Base-by-base conservation (phyloP, 164 flowering plant genomes). In the Tetrastigma voinierianum region DNA sequence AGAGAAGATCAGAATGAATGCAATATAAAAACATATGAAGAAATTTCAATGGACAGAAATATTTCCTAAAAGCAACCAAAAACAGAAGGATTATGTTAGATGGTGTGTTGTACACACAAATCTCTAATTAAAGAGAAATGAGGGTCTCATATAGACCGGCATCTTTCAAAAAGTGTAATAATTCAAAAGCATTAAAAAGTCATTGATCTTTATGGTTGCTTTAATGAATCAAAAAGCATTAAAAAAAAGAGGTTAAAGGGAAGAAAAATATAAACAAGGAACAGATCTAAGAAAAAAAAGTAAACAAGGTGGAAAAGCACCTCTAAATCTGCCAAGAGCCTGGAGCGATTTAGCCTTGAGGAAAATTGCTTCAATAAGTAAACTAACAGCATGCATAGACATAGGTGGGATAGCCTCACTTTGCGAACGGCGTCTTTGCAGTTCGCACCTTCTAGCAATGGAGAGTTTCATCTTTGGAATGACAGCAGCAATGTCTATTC, bases 311-410 rank as follows among this genome's bases (percentile, higher is more conserved):
- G 23, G 17, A 13, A 23, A 52, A 51, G 19, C 80, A 94, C 98
- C 98, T 81, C 58, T 69, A 74, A 76, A 80, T 78, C 89, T 80
- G 64, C 94, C 88, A 67, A 95, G 88, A 63, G 46, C 75, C 70
- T 87, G 88, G 72, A 88, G 73, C 17, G 94, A 87, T 74, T 87
- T 90, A 53, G 96, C 82, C 80, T 95, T 95, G 21, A 95, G 94
- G 67, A 85, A 83, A 47, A 90, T 82, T 47, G 96, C 97, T 78
- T 95, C 99, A 25, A 88, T 75, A 44, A 92, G 96, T 65, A 95
- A 77, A 78, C 89, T 84, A 71, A 90, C 82, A 47, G 94, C 88
- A 73, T 88, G 94, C 81, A 86, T 76, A 21, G 99, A 90, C 92
- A 92, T 90, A n/a, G 77, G 79, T 45, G 89, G 84, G 15, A 66